Percentiles rank a stretch among this genome's conserved stretches.
Evolutionary conservation across 805 yeast genomes (phyloP).

Genomic region (Cyberlindnera xylosilytica): DNA sequence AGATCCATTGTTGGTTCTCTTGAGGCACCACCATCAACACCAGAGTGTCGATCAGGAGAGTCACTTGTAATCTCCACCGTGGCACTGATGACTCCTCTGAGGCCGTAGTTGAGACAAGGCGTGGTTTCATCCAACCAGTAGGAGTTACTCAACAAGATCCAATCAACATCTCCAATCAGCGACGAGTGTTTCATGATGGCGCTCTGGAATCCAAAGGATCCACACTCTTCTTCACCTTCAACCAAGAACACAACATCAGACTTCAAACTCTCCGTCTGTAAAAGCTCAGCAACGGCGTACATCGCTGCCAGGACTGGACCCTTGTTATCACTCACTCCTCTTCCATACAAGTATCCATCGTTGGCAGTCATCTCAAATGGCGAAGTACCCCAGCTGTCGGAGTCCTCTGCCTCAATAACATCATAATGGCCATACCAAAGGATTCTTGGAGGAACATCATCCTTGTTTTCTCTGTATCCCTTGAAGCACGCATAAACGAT

Average conservation of each 20-base stretch:
- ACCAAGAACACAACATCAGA: conserved; percentile 79
- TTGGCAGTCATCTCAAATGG: conserved; percentile 75
- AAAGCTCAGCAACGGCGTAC: conserved; percentile 77
- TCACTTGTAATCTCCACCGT: conserved; percentile 68
- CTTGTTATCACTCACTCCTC: conserved; percentile 94
- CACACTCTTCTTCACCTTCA: conserved; percentile 96
- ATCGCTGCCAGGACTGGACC: conserved; percentile 90
- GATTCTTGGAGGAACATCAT: conserved; percentile 39
- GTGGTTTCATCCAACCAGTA: conserved; percentile 88
- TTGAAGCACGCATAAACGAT: conserved; percentile 73
- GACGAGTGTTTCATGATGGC: conserved; percentile 51
- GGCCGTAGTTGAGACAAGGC: conserved; percentile 92
- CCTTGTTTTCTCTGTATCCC: conserved; percentile 33
- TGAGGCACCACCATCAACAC: conserved; percentile 91
- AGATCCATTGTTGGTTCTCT: conserved; percentile 89
- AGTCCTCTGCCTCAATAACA: conserved; percentile 74
- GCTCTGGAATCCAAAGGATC: conserved; percentile 79
- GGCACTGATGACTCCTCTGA: conserved; percentile 86
- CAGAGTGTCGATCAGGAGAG: conserved; percentile 89
- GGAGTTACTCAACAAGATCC: conserved; percentile 86
- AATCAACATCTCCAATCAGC: conserved; percentile 72
- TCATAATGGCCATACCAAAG: conserved; percentile 97
- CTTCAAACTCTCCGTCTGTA: conserved; percentile 45
- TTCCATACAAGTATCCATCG: conserved; percentile 83
- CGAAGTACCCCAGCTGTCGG: conserved; percentile 66